These are phyloP conservation scores for Fomitopsis pulvina DNA, from an alignment of 768 basidiomycete genomes.

Conservation along the genomic window DNA sequence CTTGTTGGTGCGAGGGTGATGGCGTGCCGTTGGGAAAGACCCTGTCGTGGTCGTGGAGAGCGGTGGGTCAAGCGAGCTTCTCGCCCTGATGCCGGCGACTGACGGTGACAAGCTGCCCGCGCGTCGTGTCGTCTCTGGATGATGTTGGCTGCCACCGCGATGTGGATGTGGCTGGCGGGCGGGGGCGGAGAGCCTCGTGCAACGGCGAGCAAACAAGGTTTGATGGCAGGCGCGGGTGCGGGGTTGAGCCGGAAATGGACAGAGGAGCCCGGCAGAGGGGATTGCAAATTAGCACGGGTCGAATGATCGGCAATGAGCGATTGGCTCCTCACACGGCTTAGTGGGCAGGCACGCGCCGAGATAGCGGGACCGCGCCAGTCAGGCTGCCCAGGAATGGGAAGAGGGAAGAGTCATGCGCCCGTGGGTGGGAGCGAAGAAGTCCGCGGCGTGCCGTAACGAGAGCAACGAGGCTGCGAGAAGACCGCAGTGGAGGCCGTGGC, in stretches of 20 bases:
- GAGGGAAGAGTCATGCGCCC: not conserved
- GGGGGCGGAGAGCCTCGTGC: constrained; percentile 1
- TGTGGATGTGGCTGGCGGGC: not conserved
- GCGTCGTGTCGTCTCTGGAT: not conserved
- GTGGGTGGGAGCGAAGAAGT: not conserved
- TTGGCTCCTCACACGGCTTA: not conserved
- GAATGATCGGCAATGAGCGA: not conserved
- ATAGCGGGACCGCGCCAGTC: not conserved
- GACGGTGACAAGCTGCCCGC: not conserved
- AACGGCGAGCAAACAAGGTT: constrained; percentile 2
- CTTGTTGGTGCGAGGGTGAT: not conserved
- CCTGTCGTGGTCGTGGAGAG: not conserved
- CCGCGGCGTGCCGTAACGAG: not conserved
- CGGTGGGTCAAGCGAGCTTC: not conserved
- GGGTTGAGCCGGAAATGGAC: not conserved
- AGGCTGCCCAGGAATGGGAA: not conserved
- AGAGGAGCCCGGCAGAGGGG: not conserved
- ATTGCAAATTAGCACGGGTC: not conserved
- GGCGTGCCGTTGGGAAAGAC: not conserved
- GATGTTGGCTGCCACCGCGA: not conserved
- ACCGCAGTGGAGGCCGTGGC: not conserved
- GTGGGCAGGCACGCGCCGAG: not conserved
- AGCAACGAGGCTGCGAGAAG: not conserved
- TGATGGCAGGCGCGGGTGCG: not conserved
- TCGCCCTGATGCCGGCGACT: constrained; percentile 1